Evolutionary conservation across 768 basidiomycete species (phyloP).

Genomic region (Hygrophoropsis aurantiaca): DNA sequence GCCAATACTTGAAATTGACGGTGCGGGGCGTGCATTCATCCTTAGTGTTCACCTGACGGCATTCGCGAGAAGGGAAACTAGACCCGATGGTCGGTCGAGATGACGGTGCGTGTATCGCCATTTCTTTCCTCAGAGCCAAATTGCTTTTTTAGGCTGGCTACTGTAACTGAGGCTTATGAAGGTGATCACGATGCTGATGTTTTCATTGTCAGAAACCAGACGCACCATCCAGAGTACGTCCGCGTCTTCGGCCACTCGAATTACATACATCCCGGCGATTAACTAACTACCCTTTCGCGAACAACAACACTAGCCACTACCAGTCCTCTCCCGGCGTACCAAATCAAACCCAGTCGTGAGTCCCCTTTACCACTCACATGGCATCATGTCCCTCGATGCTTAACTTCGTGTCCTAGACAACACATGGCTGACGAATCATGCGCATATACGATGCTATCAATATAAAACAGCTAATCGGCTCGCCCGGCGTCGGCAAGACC

Average conservation of each 20-base stretch:
- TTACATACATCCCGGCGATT: no score
- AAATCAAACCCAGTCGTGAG: no score
- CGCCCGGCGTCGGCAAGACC: constrained; percentile 91
- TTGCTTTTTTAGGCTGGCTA: constrained; percentile 5
- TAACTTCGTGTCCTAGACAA: no score
- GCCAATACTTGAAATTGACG: not conserved
- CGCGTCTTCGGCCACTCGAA: not conserved
- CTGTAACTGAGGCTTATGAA: not conserved
- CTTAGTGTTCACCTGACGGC: no score
- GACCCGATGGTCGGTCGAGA: constrained; percentile 91
- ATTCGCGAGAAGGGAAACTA: constrained; percentile 78
- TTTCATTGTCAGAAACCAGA: constrained; percentile 67
- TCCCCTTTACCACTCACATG: constrained; percentile 81
- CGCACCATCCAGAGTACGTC: constrained; percentile 85
- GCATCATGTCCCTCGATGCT: not conserved
- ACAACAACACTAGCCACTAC: not conserved
- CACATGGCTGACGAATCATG: no score
- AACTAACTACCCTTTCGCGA: no score
- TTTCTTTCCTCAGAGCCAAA: no score
- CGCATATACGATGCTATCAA: not conserved
- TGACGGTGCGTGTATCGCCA: constrained; percentile 57
- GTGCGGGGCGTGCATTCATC: constrained; percentile 79
- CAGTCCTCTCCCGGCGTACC: constrained; percentile 83
- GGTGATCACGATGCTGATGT: not conserved
- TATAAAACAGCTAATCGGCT: constrained; percentile 77